Evolutionary conservation across 352 stramenopile species (phyloP).

Genomic region (Phytopythium helicoides): DNA sequence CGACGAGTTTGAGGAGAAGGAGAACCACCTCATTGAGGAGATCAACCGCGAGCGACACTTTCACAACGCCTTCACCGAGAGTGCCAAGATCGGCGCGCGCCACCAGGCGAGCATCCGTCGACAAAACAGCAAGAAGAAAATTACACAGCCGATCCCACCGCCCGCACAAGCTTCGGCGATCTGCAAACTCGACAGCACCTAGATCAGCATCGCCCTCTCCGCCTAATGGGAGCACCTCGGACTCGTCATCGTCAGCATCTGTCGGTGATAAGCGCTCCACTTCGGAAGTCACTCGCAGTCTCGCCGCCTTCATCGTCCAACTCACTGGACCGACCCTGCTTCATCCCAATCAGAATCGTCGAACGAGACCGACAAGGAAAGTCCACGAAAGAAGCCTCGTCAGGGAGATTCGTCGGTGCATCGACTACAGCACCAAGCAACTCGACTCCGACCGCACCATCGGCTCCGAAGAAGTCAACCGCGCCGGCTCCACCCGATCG

Average conservation of each 20-base stretch:
- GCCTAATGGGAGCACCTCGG: conserved; percentile 7
- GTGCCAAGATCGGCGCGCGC: conserved; percentile 63
- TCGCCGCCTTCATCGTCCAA: conserved; percentile 11
- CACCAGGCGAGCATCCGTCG: conserved; percentile 65
- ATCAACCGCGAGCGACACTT: conserved; percentile 79
- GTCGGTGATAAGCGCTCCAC: conserved; percentile 32
- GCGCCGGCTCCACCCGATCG: conserved; percentile 16
- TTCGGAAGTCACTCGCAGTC: conserved; percentile 6
- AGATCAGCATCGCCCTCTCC: conserved; percentile 30
- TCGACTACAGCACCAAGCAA: neutral
- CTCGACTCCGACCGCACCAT: neutral
- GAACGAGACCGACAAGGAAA: conserved; percentile 13
- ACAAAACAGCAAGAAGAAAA: conserved; percentile 25
- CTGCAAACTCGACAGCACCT: conserved; percentile 2
- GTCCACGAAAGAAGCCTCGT: conserved; percentile 28
- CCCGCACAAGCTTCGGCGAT: neutral
- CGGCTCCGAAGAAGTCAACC: neutral
- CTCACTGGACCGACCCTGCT: conserved; percentile 2
- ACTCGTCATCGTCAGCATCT: conserved; percentile 7
- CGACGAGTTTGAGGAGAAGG: conserved; percentile 70
- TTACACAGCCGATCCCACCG: conserved; percentile 4
- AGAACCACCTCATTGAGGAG: conserved; percentile 80
- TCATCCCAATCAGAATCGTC: conserved; percentile 5
- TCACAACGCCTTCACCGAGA: conserved; percentile 80
- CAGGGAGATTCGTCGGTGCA: neutral